A percentile compares a stretch with the other conserved stretches of the same genome.
These are phyloP conservation scores for Ligustrum vulgare DNA, from an alignment of 257 asterid species.

Conservation along the genomic window DNA sequence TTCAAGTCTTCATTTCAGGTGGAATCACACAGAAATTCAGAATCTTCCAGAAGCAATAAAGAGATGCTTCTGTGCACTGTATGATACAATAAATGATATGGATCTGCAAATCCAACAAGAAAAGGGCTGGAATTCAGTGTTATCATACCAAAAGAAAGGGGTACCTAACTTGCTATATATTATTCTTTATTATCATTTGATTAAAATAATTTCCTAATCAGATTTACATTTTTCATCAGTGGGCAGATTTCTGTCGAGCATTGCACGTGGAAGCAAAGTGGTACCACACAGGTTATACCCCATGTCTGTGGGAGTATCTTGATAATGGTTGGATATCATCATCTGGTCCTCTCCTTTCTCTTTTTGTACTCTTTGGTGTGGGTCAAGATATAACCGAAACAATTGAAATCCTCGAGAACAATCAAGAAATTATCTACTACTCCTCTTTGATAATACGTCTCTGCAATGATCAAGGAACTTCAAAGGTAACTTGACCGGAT, in stretches of 20 bases:
- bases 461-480: conserved; percentile 63
- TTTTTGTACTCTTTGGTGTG: conserved; percentile 39
- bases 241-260: conserved; percentile 58
- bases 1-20: conserved; percentile 27
- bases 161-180: conserved; percentile 22
- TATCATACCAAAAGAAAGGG: conserved; percentile 45
- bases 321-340: conserved; percentile 57
- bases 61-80: conserved; percentile 42
- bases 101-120: conserved; percentile 39
- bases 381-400: conserved; percentile 20
- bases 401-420: conserved; percentile 15
- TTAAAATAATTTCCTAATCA: neutral
- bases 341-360: conserved; percentile 51
- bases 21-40: conserved; percentile 46
- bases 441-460: conserved; percentile 53
- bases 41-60: conserved; percentile 51
- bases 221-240: conserved; percentile 29
- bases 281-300: conserved; percentile 37
- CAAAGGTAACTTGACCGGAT: conserved; percentile 35
- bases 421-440: conserved; percentile 33
- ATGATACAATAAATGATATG: conserved; percentile 40
- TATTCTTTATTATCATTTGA: too few relatives aligned
- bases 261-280: conserved; percentile 56
- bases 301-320: conserved; percentile 50
- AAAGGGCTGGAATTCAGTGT: conserved; percentile 45